Conservation (phyloP, 495 filamentous ascomycete species). For the Penicillium alfredii region DNA sequence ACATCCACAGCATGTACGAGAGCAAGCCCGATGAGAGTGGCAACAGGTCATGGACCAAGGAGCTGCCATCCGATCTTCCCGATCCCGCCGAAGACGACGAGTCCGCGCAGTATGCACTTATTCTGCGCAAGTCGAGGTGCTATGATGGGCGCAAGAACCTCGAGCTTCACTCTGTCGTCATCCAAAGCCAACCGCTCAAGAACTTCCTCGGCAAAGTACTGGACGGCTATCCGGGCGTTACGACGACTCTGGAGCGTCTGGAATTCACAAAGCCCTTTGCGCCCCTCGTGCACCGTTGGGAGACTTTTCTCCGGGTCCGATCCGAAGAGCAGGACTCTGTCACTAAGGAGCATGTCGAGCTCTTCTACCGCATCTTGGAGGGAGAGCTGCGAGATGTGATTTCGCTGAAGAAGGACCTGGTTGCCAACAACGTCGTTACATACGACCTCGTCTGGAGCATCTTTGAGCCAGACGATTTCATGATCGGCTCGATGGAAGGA, state of each 20-base stretch:
- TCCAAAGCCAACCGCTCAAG: conserved; percentile 61
- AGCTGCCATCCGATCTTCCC: conserved; percentile 39
- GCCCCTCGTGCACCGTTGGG: conserved; percentile 64
- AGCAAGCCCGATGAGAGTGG: conserved; percentile 21
- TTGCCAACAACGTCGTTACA: conserved; percentile 53
- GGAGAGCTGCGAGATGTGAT: conserved; percentile 54
- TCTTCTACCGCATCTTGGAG: conserved; percentile 51
- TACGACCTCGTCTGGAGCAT: conserved; percentile 53
- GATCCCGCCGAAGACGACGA: conserved; percentile 46
- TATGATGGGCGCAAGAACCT: conserved; percentile 57
- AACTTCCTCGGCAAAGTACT: conserved; percentile 50
- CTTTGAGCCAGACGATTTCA: conserved; percentile 43
- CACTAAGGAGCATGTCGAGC: conserved; percentile 49
- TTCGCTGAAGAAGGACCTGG: conserved; percentile 51
- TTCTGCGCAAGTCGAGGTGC: conserved; percentile 50
- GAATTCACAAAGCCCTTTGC: conserved; percentile 56
- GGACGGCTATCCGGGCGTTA: conserved; percentile 59
- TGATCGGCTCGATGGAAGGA: conserved; percentile 33
- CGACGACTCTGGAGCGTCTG: conserved; percentile 51
- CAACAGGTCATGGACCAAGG: conserved; percentile 27
- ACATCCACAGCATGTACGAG: conserved; percentile 29
- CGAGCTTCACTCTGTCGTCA: conserved; percentile 54
- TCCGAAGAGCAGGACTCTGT: conserved; percentile 41
- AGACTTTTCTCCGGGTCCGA: conserved; percentile 42
- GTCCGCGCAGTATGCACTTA: conserved; percentile 46